Percentiles rank a stretch among this genome's conserved stretches.
These are phyloP conservation scores for Lachnellula arida DNA, from an alignment of 2,329 filamentous ascomycete species.

Conservation along the genomic window DNA sequence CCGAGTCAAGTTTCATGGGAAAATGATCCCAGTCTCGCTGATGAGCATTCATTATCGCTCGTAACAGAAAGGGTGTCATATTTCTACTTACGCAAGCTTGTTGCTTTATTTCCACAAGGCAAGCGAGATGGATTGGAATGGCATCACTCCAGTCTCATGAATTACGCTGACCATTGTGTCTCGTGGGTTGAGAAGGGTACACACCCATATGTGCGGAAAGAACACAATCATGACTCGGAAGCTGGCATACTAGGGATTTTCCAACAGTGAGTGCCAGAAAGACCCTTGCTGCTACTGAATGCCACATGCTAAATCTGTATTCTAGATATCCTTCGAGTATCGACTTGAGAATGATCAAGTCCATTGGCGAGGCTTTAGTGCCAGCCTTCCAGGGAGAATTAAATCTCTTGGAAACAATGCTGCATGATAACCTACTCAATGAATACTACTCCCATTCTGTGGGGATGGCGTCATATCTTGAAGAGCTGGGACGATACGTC, in stretches of 20 bases:
- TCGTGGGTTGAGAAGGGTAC: conserved; percentile 6
- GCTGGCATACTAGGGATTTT: not conserved
- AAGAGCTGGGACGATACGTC: not conserved
- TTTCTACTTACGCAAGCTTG: not conserved
- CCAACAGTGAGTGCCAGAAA: conserved; percentile 3
- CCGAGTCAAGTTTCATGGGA: too few species aligned
- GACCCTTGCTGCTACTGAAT: conserved; percentile 5
- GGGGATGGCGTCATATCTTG: not conserved
- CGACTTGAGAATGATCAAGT: too few species aligned
- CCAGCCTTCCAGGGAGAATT: too few species aligned
- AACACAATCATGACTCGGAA: conserved; percentile 2
- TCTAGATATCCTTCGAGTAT: not conserved
- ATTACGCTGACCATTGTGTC: conserved; percentile 1
- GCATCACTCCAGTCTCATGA: not conserved
- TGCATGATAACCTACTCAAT: conserved; percentile 4
- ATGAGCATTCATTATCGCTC: too few species aligned
- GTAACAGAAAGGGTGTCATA: not conserved
- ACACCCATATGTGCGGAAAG: not conserved
- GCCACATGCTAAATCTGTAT: not conserved
- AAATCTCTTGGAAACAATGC: too few species aligned
- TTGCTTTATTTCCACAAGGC: not conserved
- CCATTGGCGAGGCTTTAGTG: too few species aligned
- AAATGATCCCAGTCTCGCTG: too few species aligned
- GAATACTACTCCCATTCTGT: conserved; percentile 2
- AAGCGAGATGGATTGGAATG: not conserved